Base-by-base conservation (phyloP, 495 filamentous ascomycete species). In the Polyplosphaeria fusca region DNA sequence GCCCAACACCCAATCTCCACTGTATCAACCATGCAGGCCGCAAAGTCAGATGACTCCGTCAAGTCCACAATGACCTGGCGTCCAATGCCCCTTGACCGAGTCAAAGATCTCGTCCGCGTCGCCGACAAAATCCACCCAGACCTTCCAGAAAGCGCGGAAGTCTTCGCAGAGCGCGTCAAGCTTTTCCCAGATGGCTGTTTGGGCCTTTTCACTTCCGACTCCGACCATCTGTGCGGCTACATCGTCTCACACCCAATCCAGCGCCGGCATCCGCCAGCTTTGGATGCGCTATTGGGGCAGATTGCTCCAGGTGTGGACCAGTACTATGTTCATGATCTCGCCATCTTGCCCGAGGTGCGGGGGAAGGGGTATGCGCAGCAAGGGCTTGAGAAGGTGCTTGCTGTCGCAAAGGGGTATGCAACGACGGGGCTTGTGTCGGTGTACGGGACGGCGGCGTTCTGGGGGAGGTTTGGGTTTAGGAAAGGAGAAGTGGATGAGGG, bases 301-400 rank as follows among this genome's bases (percentile, higher is more conserved):
- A 55, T 55, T 22, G 7, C 20, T 2, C 16, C 23, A 5, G 42
- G 20, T 23, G 24, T 42, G n/a, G 42, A 55, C 11, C 27, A 47
- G 41, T 55, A 55, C 19, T 55, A 55, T 26, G 47, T 55, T 30
- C 52, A 55, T 25, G 52, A 55, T 25, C 20, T 55, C 18, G 52
- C 52, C n/a, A 47, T 55, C 22, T 28, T 55, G n/a, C 41, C 40
- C 4, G 20, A 38, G 28, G 23, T 18, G 5, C 40, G 23, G 22
- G 52, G 52, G n/a, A 2, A 28, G 9, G 52, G 52, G 12, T 23
- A 11, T 38, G 42, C 52, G n/a, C 12, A 25, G 42, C 41, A 37
- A 19, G 12, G 52, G 22, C 26, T 54, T 19, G 11, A 45, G 4
- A 43, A 19, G 25, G 3, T 54, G 19, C 23, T 54, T 5, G 38